Evolutionary conservation across 169 alveolate genomes (phyloP), one percentile per base, ranked within the genome.

Genomic region (Plasmodium coatneyi): DNA sequence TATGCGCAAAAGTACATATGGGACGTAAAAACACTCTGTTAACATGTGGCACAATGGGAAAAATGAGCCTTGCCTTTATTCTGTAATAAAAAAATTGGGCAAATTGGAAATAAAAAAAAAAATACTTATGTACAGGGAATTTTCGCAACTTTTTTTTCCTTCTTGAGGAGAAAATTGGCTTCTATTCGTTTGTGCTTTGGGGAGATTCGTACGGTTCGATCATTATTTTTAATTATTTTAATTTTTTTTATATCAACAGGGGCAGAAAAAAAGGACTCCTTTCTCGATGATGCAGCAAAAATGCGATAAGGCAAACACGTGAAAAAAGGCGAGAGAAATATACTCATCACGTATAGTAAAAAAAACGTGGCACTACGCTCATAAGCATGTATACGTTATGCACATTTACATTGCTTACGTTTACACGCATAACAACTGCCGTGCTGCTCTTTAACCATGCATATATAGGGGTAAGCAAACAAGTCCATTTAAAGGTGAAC

Each of bases 91-190:
- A 46, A 60, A 6, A 19, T 60, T 60, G 19, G 25, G 74, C 32
- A 60, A 60, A 19, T 2, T 19, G 32, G 10, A 60, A 60, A 60
- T 19, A 60, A 60, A 60, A 66, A 66, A 19, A 66, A 66, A 25
- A 66, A 25, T 19, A 19, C 36, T 66, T 5, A 66, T 22, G 30
- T 66, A 66, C 22, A 12, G 30, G 36, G 16, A 66, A 66, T 22
- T n/a, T 66, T 66, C 36, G 76, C 36, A 66, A 66, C 36, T 66
- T 66, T 66, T 66, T 66, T 66, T 66, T 66, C 74, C 76, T 66
- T 66, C 36, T 66, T 22, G 41, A 25, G 76, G 22, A 66, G 36
- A 66, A 66, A 66, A 66, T 66, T 19, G 76, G 10, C 76, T 3
- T 25, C 36, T 66, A 19, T 66, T 66, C 76, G n/a, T 5, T 66